Evolutionary conservation across 768 basidiomycete species (phyloP), one percentile per base, ranked within the genome.

Genomic region (Leccinum subtestaceum): DNA sequence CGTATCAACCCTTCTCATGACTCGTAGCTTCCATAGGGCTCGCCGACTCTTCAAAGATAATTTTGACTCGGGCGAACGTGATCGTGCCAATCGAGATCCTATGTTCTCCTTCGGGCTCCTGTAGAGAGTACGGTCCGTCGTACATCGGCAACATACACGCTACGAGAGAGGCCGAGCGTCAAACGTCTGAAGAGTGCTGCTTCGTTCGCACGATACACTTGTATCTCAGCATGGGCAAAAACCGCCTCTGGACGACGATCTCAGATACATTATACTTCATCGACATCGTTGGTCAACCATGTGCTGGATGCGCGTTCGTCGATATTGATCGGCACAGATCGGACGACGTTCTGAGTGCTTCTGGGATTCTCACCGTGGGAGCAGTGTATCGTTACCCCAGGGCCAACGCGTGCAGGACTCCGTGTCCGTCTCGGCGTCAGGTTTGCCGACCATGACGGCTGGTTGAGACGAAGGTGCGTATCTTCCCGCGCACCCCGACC

Each of bases 151-250:
- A 21, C 45, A 13, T 46, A 46, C 21, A 46, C 21, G 45, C 10
- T 46, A 21, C 11, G 12, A 46, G 21, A 46, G 6, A 21, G 10
- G 8, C 21, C 15, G 31, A 11, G 40, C 32, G 12, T 15, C 13
- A 43, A n/a, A 43, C 13, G 27, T 4, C 31, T 31, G 31, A 31
- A 31, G 31, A 31, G 29, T 11, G 31, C 31, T 3, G 0, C 11
- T 32, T 57, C 8, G 64, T 65, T 53, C 58, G 58, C 40, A 32
- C 25, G 53, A 65, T 66, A 8, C 61, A 46, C 31, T 52, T 57
- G 21, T 60, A 66, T 29, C 58, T 3, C 13, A 66, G 46, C 54
- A 63, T 45, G n/a, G 43, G 43, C 4, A n/a, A 21, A 48, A 58
- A 58, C 12, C 54, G 53, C 45, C 48, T 56, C 56, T 60, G 47